Evolutionary conservation across 495 filamentous ascomycete species (phyloP), one percentile per base, ranked within the genome.

Genomic region (Xylaria venustula): DNA sequence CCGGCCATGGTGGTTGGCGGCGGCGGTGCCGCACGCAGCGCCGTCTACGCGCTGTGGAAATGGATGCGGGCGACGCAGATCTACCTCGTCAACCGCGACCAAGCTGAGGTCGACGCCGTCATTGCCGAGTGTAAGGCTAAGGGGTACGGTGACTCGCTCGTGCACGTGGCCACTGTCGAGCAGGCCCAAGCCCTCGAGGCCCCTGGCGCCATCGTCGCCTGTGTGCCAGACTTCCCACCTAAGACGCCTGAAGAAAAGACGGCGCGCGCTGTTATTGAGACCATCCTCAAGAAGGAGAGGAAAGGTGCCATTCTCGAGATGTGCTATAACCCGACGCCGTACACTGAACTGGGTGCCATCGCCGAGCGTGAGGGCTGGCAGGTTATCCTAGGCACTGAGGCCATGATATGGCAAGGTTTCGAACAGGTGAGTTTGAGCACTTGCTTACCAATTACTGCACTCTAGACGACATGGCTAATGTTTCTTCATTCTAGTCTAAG

Each of bases 261-360:
- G 26, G 77, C 83, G 46, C 75, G 88, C 14, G 68, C 70, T 12
- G 79, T 88, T 14, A 73, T 83, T n/a, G 76, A 86, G 72, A 73
- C 76, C 14, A 78, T 90, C 66, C 66, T 88, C 45, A 32, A 67
- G 52, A 72, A 75, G 74, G 71, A 77, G 53, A 32, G 57, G 11
- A 86, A 88, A 76, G 88, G 88, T 9, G 83, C 83, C 7, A 85
- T 92, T 37, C 71, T 90, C 62, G 89, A 92, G 74, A 91, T 92
- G 88, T 90, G 88, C 76, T 91, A 92, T 69, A 87, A 90, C 67
- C 88, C 88, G 1, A 73, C 76, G 41, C 87, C 87, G 0, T 84
- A 83, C 71, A 92, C 88, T 0, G 80, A 80, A 61, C 83, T 91
- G 53, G 85, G 80, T 5, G 72, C 73, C 56, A 63, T 88, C 28